phyloP scores from a whole-genome alignment of 2,329 filamentous ascomycete species.

The Exophiala sp. region DNA sequence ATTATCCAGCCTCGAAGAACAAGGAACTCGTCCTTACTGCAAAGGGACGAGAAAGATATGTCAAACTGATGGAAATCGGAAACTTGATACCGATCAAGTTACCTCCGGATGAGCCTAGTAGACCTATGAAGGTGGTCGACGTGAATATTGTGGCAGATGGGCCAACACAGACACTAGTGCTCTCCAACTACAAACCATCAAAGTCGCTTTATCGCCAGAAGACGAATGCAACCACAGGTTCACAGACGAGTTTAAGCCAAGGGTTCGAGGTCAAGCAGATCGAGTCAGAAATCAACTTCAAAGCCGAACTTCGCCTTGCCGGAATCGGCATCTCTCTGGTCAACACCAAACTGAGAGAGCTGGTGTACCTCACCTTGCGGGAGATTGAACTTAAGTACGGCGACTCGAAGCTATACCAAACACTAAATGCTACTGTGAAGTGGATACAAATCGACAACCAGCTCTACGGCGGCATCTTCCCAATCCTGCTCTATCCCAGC shows the following conservation, averaged over 20 bases:
- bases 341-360: conserved; percentile 84
- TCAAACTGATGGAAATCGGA: conserved; percentile 94
- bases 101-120: conserved; percentile 59
- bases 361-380: conserved; percentile 89
- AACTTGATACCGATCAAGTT: conserved; percentile 95
- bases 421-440: conserved; percentile 83
- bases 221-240: conserved; percentile 46
- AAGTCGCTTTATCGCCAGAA: conserved; percentile 85
- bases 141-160: conserved; percentile 94
- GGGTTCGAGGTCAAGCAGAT: conserved; percentile 93
- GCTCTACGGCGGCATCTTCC: conserved; percentile 96
- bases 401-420: conserved; percentile 92
- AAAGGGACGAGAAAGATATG: conserved; percentile 77
- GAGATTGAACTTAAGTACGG: conserved; percentile 88
- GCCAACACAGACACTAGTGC: conserved; percentile 86
- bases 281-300: conserved; percentile 83
- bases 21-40: conserved; percentile 84
- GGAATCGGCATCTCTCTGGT: conserved; percentile 91
- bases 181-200: conserved; percentile 89
- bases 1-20: conserved; percentile 95
- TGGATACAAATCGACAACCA: conserved; percentile 99
- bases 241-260: conserved; percentile 58
- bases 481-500: conserved; percentile 93
- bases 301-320: conserved; percentile 80
- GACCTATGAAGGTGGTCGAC: conserved; percentile 81